Base-by-base conservation (phyloP, 495 filamentous ascomycete genomes). In the Bacidia gigantensis region DNA sequence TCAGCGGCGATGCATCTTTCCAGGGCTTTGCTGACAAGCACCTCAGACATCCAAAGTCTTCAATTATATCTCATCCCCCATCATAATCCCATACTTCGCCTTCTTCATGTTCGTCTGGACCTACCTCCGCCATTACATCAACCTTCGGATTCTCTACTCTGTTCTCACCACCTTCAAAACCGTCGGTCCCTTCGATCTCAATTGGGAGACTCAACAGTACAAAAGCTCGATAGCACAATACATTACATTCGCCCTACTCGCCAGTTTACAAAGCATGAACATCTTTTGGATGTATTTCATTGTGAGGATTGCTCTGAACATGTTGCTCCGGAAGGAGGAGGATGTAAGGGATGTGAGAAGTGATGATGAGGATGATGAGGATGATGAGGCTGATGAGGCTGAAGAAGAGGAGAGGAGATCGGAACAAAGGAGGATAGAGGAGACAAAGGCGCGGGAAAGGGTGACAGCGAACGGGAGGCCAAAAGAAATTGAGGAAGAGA, bases 121-220 rank as follows among this genome's bases (percentile, higher is more conserved):
- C 64, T 98, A 98, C 68, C 75, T 90, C 53, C 87, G 92, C 49
- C 92, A 98, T 67, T 86, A 81, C 64, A 69, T 95, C 63, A 97
- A 97, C 67, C 71, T 98, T 46, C 77, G 78, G 63, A 93, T 98
- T 65, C 73, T 98, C 50, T 84, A 73, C 70, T 84, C 84, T 39
- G 79, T 88, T 22, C 74, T 95, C 67, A 93, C 84, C 57, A 80
- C 94, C 62, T 96, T 95, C 74, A 72, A 79, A 57, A 89, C 84
- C 49, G 77, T 98, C 38, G 92, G 93, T 7, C 86, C 88, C 3
- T 98, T 82, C 65, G 82, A 82, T 55, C 71, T 94, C 52, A 78
- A 93, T 71, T 94, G 87, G 87, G 84, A 81, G 58, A 81, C 79
- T 0, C 76, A 80, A 57, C 84, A 85, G 62, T 94, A 89, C 67